A percentile compares a stretch with the other conserved stretches of the same genome.
Evolutionary conservation across 257 asterid genomes (phyloP).

Genomic region (Coffea canephora): DNA sequence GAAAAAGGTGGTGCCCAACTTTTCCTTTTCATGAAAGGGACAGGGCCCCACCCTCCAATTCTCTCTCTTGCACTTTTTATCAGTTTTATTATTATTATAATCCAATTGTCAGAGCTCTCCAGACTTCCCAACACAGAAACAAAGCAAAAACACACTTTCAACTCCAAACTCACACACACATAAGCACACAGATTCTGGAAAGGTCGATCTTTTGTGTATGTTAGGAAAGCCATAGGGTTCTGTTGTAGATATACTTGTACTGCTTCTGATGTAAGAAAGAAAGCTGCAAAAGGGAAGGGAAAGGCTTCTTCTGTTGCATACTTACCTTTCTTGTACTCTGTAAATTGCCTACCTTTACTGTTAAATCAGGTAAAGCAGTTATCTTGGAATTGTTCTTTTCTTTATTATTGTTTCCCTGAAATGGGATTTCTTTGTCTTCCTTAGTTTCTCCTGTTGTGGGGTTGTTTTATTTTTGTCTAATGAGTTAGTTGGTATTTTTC

Average conservation of each 20-base stretch:
- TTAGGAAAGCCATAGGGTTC: slow-evolving; percentile 1
- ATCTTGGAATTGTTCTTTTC: slow-evolving; percentile 16
- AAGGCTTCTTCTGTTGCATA: slow-evolving; percentile 10
- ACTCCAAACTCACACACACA: slow-evolving; percentile 1
- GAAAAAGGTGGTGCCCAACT: slow-evolving; percentile 33
- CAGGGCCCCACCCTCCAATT: slow-evolving; percentile 43
- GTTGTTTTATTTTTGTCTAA: slow-evolving; percentile 8
- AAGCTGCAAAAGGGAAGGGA: slow-evolving; percentile 31
- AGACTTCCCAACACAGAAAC: slow-evolving; percentile 25
- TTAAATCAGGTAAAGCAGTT: slow-evolving; percentile 35
- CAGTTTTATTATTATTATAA: slow-evolving; percentile 32
- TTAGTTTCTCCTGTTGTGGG: slow-evolving; percentile 4
- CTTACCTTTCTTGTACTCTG: slow-evolving; percentile 16
- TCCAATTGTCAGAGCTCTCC: slow-evolving; percentile 36
- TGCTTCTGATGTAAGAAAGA: background rate
- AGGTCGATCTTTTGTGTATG: slow-evolving; percentile 27
- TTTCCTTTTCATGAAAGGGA: slow-evolving; percentile 36
- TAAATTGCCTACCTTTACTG: slow-evolving; percentile 26
- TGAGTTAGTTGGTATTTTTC: slow-evolving; percentile 14
- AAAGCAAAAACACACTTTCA: slow-evolving; percentile 16
- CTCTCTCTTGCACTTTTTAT: slow-evolving; percentile 47
- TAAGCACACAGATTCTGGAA: slow-evolving; percentile 21
- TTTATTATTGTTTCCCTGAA: slow-evolving; percentile 1
- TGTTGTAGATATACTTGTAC: slow-evolving; percentile 11
- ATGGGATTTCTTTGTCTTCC: slow-evolving; percentile 16